Conservation (phyloP, 225 moss, liverwort and hornwort genomes). For the Pseudisothecium myosuroides region DNA sequence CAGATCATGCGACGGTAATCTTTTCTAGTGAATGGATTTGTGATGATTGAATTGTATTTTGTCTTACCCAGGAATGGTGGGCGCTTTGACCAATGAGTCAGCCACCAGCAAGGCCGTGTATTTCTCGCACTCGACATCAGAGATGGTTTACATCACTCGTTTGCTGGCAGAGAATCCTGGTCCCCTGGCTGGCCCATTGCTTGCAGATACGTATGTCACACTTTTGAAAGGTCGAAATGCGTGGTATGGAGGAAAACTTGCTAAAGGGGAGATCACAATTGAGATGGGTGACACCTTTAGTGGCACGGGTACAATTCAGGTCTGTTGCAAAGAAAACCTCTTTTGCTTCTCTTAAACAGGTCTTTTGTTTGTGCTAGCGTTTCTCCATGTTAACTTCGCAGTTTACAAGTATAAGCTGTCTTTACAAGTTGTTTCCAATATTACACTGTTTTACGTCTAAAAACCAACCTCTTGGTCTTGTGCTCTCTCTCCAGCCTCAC, state of each 20-base stretch:
- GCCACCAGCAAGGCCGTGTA: conserved; percentile 98
- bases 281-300: conserved; percentile 86
- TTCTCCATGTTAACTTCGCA: background rate
- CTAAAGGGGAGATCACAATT: conserved; percentile 73
- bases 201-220: conserved; percentile 96
- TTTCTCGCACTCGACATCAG: conserved; percentile 87
- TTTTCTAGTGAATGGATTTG: background rate
- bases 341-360: background rate
- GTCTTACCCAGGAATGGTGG: conserved; percentile 70
- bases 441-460: background rate
- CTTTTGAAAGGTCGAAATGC: conserved; percentile 97
- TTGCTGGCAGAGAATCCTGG: conserved; percentile 86
- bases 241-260: conserved; percentile 92
- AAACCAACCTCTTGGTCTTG: background rate
- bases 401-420: background rate
- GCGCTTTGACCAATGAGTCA: conserved; percentile 81
- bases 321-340: background rate
- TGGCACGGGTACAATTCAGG: conserved; percentile 99
- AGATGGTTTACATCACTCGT: conserved; percentile 92
- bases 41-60: background rate
- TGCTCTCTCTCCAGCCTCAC: background rate
- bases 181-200: conserved; percentile 77
- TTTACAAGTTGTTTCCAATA: background rate
- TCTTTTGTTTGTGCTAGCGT: background rate
- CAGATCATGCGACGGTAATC: background rate